Evolutionary conservation across 148 eudicot species (phyloP), one percentile per base, ranked within the genome.

Genomic region (Salicornia ramosissima): DNA sequence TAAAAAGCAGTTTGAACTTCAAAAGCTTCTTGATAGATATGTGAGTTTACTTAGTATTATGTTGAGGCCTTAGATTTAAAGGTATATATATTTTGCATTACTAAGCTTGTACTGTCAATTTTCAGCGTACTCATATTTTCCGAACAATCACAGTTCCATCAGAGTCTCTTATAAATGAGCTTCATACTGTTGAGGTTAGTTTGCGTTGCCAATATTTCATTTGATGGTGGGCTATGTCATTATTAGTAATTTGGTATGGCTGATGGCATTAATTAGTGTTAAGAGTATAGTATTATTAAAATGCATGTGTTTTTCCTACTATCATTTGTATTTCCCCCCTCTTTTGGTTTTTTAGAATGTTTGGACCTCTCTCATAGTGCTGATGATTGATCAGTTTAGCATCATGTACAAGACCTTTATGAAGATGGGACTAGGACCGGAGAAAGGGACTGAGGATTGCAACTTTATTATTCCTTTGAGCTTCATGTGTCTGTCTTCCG

Each of bases 121-220:
- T 78, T 34, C 91, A 93, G 98, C 95, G 98, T 4, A 72, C 84
- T 54, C 98, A 93, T 87, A 88, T 93, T 58, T 67, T 71, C 68
- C 88, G 76, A 77, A 93, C 98, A 21, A 90, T 93, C 68, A 85
- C 98, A 34, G 75, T 83, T 72, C 98, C 98, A 50, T 93, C 98
- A 43, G 96, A 90, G 81, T 93, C 98, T 69, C 92, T 93, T 70
- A 90, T 93, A 13, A 93, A 88, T 73, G 95, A 93, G 79, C 87
- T 93, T 55, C 92, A 74, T 31, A 83, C 74, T 51, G 95, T 93
- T 45, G 97, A 93, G 98, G 98, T 93, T 71, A 59, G 87, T 68
- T 63, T 62, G 60, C 36, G 29, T 25, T 58, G 54, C 56, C 26
- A 25, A 1, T 51, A 51, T 51, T n/a, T n/a, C n/a, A 29, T 25